Conservation (phyloP, 345 rosid species). For the Citrus maxima region DNA sequence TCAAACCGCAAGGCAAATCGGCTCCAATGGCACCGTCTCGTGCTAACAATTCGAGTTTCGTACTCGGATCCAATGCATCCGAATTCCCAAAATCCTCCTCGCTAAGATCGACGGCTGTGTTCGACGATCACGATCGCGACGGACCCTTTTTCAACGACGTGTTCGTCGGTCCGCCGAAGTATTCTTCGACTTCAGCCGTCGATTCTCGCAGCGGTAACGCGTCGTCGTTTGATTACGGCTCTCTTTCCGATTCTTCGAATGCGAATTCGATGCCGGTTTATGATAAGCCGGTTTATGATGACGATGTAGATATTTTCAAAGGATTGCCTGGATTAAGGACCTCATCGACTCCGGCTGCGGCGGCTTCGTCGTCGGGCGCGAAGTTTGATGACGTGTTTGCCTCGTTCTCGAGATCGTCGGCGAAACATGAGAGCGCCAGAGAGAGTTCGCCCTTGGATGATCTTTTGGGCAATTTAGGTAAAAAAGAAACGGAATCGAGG, state of each 20-base stretch:
- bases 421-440: conserved; percentile 12
- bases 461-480: conserved; percentile 49
- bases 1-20: conserved; percentile 72
- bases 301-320: conserved; percentile 46
- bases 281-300: conserved; percentile 75
- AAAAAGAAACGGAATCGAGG: conserved; percentile 28
- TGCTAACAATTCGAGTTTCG: conserved; percentile 20
- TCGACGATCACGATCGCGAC: conserved; percentile 40
- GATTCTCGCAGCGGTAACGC: conserved; percentile 28
- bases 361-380: conserved; percentile 20
- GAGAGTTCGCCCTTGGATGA: conserved; percentile 50
- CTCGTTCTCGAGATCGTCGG: conserved; percentile 32
- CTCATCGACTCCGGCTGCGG: conserved; percentile 18
- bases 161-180: conserved; percentile 54
- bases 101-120: conserved; percentile 30
- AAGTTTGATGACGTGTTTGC: conserved; percentile 44
- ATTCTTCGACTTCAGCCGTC: conserved; percentile 31
- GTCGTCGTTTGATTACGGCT: conserved; percentile 46
- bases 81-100: conserved; percentile 26
- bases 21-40: conserved; percentile 73
- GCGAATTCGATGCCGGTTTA: conserved; percentile 46
- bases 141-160: conserved; percentile 39
- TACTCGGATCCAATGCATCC: conserved; percentile 27
- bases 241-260: conserved; percentile 30
- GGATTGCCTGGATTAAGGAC: conserved; percentile 64